Base-by-base conservation (phyloP, 2,329 filamentous ascomycete species). In the Diaporthe ampelina region DNA sequence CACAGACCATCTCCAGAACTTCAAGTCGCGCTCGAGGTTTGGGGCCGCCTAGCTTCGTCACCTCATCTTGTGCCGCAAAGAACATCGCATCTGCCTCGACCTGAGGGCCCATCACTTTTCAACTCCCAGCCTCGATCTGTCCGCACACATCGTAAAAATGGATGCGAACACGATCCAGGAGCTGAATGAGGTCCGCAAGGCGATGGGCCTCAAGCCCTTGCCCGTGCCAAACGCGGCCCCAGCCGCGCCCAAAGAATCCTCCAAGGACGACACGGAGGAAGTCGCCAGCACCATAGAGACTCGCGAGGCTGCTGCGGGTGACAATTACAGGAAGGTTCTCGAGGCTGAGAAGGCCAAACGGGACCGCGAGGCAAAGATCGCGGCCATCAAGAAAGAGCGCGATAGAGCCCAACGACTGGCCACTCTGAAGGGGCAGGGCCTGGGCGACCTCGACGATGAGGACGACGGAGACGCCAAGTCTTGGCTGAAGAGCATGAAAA, bases 401-500 rank as follows among this genome's bases (percentile, higher is more conserved):
- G 97, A 99, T 81, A 88, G 91, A 74, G 95, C 94, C 4, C 94
- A 94, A 83, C 91, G 94, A 71, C 90, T 92, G 80, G 88, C 92
- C 19, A 90, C 93, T 76, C 86, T 99, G 15, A 91, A 97, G 80
- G 97, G 97, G 74, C 92, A 93, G 81, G 94, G 95, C 0, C 85
- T 99, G 3, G 97, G 94, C 63, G 97, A 98, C 48, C 87, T 86
- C 0, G 92, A 92, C 58, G 91, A 90, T 3, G 90, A 87, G 8
- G 90, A 86, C 4, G 91, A 92, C 17, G 78, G 94, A 35, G 94
- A 97, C 82, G 94, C 96, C 19, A 94, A 94, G 81, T 88, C 94
- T 1, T 99, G 97, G 97, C 83, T 99, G 75, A 91, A 93, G 78
- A 93, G 93, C 75, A 93, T 96, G 82, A 98, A 97, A 88, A 98